phyloP scores from a whole-genome alignment of 2,329 filamentous ascomycete species.

The Cladophialophora chaetospira region DNA sequence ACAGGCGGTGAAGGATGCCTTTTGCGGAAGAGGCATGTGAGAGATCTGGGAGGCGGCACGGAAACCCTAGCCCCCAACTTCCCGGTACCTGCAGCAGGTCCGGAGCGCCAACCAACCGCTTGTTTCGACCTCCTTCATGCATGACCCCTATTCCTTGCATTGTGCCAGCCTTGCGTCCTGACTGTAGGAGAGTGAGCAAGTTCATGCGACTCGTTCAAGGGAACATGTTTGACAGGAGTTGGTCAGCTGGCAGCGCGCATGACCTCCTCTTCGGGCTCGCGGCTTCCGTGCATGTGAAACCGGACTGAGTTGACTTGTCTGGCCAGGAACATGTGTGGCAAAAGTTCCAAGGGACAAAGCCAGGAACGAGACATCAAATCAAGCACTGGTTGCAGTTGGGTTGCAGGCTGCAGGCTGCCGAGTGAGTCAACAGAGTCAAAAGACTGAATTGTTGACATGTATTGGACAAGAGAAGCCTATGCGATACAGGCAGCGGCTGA shows the following conservation, averaged over 20 bases:
- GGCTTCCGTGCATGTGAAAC: conserved; percentile 17
- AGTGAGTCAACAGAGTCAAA: neutral
- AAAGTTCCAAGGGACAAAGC: conserved; percentile 1
- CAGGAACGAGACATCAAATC: conserved; percentile 19
- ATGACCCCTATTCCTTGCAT: conserved; percentile 17
- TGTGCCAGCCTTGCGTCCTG: neutral
- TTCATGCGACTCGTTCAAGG: neutral
- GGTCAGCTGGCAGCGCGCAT: conserved; percentile 2
- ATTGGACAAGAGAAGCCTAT: neutral
- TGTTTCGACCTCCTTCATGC: conserved; percentile 17
- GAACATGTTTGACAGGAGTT: conserved; percentile 12
- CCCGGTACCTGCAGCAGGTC: conserved; percentile 25
- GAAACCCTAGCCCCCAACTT: neutral
- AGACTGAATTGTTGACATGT: neutral
- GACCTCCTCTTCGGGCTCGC: conserved; percentile 6
- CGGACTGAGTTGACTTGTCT: neutral
- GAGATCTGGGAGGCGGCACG: neutral
- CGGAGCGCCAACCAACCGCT: conserved; percentile 16
- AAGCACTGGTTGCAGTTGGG: conserved; percentile 24
- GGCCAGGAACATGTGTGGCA: neutral
- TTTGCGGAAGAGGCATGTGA: conserved; percentile 10
- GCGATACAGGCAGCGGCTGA: neutral
- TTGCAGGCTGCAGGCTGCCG: conserved; percentile 17
- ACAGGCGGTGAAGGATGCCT: conserved; percentile 22
- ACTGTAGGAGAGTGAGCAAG: neutral